These are phyloP conservation scores for Epichloe gansuensis DNA, from an alignment of 2,329 filamentous ascomycete species.

Conservation along the genomic window DNA sequence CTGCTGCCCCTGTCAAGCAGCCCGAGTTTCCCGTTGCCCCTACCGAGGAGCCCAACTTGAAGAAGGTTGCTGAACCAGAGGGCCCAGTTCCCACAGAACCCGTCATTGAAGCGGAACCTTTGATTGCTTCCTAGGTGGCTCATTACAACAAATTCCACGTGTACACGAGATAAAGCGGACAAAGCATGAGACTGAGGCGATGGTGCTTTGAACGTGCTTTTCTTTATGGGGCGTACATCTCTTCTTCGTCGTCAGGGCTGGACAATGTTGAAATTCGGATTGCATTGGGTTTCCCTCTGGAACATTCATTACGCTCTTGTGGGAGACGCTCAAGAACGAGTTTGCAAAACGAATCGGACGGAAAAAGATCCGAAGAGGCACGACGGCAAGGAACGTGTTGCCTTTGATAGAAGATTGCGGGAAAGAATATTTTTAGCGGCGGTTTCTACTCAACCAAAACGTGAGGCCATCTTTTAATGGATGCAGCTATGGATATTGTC, in stretches of 20 bases:
- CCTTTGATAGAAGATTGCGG: background rate
- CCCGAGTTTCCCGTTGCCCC: conserved; percentile 26
- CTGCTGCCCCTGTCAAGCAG: conserved; percentile 12
- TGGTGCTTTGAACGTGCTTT: conserved; percentile 13
- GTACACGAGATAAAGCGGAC: conserved; percentile 13
- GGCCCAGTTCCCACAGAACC: conserved; percentile 15
- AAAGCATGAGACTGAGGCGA: conserved; percentile 15
- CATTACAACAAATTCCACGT: conserved; percentile 15
- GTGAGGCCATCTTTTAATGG: conserved; percentile 4
- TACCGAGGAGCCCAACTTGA: conserved; percentile 21
- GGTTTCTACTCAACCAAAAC: background rate
- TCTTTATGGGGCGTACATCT: conserved; percentile 18
- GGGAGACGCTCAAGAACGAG: background rate
- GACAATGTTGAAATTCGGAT: conserved; percentile 14
- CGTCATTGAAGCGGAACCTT: conserved; percentile 17
- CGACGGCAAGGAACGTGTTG: background rate
- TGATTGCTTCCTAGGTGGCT: conserved; percentile 18
- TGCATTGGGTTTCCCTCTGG: conserved; percentile 11
- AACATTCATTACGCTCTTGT: conserved; percentile 11
- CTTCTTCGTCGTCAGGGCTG: conserved; percentile 14
- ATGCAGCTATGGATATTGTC: conserved; percentile 1
- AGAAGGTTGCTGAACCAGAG: conserved; percentile 10
- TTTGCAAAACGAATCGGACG: conserved; percentile 10
- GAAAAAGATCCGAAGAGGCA: conserved; percentile 4
- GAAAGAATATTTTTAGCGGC: background rate